Base-by-base conservation (phyloP, 441 rosid genomes). In the Viola pubescens region DNA sequence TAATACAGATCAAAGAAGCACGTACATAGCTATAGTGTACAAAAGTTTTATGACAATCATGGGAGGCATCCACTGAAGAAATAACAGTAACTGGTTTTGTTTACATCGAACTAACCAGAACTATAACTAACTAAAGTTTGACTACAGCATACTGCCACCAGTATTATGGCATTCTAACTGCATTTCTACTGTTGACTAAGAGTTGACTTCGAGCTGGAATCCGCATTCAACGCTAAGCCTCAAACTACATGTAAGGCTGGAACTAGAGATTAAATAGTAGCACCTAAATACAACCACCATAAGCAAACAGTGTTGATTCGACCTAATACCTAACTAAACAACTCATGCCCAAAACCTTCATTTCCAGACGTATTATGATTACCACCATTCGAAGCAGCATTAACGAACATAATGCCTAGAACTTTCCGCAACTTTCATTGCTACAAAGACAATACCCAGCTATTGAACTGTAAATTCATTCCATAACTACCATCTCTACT, bases 151-250 rank as follows among this genome's bases (percentile, higher is more conserved):
- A 38, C 16, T 53, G 34, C 48, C 48, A 52, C 37, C 43, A 45
- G 5, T 6, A 46, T 6, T 0, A 13, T 14, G 34, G 14, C 39
- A 43, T 50, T 40, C 8, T 37, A 37, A 9, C 37, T 41, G 12
- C 50, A 7, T 52, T 58, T 46, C 63, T 52, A 66, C 50, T 53
- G 40, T 37, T 60, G 52, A 13, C 52, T 26, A 55, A 48, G 45
- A 48, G 61, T 5, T 26, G 13, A 39, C 13, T 54, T 11, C 8
- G 43, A 52, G 37, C 16, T 51, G n/a, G 45, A 54, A 44, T 58
- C 34, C 34, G 12, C 12, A 52, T 9, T 53, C 52, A 39, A 54
- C 38, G 45, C 34, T 26, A 26, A 26, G 34, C 34, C 34, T 26
- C 34, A 26, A 26, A 26, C 34, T 26, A 26, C 34, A 26, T 26